phyloP scores from a whole-genome alignment of 768 basidiomycete species.

The Plicaturopsis crispa region DNA sequence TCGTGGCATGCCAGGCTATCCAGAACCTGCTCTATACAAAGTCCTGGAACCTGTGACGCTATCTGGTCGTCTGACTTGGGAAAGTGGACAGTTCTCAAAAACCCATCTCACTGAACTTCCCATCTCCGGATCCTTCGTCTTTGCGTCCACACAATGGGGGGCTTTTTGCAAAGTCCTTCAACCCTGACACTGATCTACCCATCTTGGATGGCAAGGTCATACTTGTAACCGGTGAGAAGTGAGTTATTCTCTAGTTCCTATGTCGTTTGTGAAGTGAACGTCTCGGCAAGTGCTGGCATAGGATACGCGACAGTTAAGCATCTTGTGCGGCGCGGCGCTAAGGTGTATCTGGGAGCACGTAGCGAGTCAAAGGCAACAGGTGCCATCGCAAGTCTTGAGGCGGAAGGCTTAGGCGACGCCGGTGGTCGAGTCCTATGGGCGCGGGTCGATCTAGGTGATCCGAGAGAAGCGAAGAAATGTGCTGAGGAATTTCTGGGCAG shows the following conservation, averaged over 20 bases:
- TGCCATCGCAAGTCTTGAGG: conserved; percentile 38
- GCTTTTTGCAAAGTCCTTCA: conserved; percentile 12
- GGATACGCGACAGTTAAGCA: conserved; percentile 46
- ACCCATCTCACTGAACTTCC: no score
- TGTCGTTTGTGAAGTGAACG: not conserved
- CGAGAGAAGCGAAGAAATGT: conserved; percentile 35
- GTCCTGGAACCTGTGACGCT: no score
- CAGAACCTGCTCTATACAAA: no score
- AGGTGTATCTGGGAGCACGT: conserved; percentile 51
- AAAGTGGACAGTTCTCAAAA: no score
- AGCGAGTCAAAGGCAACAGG: conserved; percentile 34
- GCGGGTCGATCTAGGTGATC: conserved; percentile 43
- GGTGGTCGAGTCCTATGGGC: conserved; percentile 42
- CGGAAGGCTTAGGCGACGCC: conserved; percentile 33
- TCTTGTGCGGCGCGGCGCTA: conserved; percentile 46
- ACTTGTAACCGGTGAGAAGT: conserved; percentile 1
- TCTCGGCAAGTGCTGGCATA: conserved; percentile 37
- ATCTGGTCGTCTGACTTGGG: no score
- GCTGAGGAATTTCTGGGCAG: conserved; percentile 41
- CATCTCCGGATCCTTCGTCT: no score
- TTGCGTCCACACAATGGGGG: no score
- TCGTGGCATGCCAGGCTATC: no score
- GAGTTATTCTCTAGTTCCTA: not conserved
- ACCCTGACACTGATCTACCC: conserved; percentile 24
- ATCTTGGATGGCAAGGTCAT: not conserved